phyloP scores from a whole-genome alignment of 805 yeast species.

The Schwanniomyces yamadae region DNA sequence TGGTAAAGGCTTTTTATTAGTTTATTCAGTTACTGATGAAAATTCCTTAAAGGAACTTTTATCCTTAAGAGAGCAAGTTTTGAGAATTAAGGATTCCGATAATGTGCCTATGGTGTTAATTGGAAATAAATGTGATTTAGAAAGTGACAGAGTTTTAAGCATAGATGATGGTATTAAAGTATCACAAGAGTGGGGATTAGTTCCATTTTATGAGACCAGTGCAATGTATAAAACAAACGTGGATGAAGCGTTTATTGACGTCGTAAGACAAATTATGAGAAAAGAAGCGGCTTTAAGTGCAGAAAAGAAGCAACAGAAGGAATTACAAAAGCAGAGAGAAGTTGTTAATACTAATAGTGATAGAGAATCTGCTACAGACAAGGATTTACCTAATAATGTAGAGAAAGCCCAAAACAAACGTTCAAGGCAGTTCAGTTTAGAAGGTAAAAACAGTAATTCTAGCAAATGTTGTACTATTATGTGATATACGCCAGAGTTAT shows the following conservation, averaged over 20 bases:
- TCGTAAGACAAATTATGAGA: conserved; percentile 84
- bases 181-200: conserved; percentile 83
- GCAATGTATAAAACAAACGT: conserved; percentile 90
- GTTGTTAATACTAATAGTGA: too few species aligned
- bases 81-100: conserved; percentile 72
- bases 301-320: conserved; percentile 45
- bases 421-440: conserved; percentile 12
- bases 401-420: conserved; percentile 13
- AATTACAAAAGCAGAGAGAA: conserved; percentile 36
- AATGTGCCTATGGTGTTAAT: conserved; percentile 86
- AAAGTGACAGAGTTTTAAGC: conserved; percentile 67
- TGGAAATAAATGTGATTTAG: conserved; percentile 88
- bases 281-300: conserved; percentile 54
- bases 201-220: conserved; percentile 89
- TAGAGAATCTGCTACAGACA: conserved; percentile 5
- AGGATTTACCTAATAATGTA: conserved; percentile 3
- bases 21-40: conserved; percentile 59
- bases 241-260: conserved; percentile 85
- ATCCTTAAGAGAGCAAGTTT: conserved; percentile 79
- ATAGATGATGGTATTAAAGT: conserved; percentile 82
- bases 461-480: conserved; percentile 33
- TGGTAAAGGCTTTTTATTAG: conserved; percentile 71
- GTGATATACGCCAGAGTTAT: conserved; percentile 9
- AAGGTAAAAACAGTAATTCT: too few species aligned
- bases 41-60: conserved; percentile 73